Conservation (phyloP, 164 flowering plant genomes). For the Euptelea pleiosperma region DNA sequence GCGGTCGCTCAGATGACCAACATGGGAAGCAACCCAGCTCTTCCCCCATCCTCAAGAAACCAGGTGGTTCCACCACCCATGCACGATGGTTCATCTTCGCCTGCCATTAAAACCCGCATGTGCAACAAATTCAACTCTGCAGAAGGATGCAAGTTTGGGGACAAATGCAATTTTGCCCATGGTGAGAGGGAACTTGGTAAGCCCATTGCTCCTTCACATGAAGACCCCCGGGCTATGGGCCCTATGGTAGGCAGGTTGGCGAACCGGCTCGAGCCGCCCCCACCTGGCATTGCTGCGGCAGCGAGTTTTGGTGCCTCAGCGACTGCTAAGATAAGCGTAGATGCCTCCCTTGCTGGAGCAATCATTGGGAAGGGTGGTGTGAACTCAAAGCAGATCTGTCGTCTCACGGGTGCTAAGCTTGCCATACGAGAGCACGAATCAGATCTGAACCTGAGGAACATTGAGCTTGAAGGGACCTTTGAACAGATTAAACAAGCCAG, state of each 20-base stretch:
- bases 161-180: slow-evolving; percentile 79
- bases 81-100: slow-evolving; percentile 34
- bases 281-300: slow-evolving; percentile 34
- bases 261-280: slow-evolving; percentile 35
- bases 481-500: slow-evolving; percentile 80
- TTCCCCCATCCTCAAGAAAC: slow-evolving; percentile 30
- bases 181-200: slow-evolving; percentile 80
- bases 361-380: slow-evolving; percentile 86
- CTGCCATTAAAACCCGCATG: slow-evolving; percentile 45
- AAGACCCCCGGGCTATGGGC: slow-evolving; percentile 43
- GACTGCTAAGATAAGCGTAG: slow-evolving; percentile 81
- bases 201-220: slow-evolving; percentile 38
- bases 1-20: slow-evolving; percentile 70
- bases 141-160: slow-evolving; percentile 87
- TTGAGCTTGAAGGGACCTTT: slow-evolving; percentile 80
- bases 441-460: slow-evolving; percentile 61
- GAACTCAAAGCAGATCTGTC: slow-evolving; percentile 81
- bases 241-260: slow-evolving; percentile 30
- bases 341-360: slow-evolving; percentile 78
- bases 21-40: slow-evolving; percentile 26
- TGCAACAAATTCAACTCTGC: slow-evolving; percentile 63
- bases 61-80: slow-evolving; percentile 25
- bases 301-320: slow-evolving; percentile 68
- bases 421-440: slow-evolving; percentile 73
- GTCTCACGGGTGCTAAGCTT: slow-evolving; percentile 69